phyloP scores from a whole-genome alignment of 1,139 yeast genomes.

The Saccharomyces hybrid region DNA sequence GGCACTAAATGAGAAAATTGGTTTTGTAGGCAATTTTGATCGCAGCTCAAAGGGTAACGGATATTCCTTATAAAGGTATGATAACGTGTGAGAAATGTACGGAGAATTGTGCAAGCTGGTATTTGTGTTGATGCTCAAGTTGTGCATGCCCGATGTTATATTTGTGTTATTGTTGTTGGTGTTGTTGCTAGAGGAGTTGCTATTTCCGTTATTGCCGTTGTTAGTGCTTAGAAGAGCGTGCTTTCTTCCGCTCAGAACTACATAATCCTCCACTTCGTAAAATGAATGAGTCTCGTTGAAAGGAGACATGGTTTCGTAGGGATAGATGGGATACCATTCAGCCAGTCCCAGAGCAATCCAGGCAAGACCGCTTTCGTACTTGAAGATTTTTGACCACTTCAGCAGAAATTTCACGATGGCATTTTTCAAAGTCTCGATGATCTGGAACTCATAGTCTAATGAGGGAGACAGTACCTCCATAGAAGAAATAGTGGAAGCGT shows the following conservation, averaged over 20 bases:
- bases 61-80: conserved; percentile 25
- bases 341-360: conserved; percentile 88
- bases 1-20: conserved; percentile 43
- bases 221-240: conserved; percentile 11
- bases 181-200: background rate
- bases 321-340: conserved; percentile 58
- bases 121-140: background rate
- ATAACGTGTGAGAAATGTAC: conserved; percentile 6
- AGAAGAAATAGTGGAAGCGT: conserved; percentile 12
- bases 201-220: conserved; percentile 1
- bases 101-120: background rate
- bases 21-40: conserved; percentile 14
- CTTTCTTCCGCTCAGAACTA: conserved; percentile 25
- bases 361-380: conserved; percentile 73
- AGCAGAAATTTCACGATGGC: conserved; percentile 57
- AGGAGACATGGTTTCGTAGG: conserved; percentile 27
- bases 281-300: conserved; percentile 3
- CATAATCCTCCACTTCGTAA: conserved; percentile 16
- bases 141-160: background rate
- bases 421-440: conserved; percentile 51
- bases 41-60: conserved; percentile 23
- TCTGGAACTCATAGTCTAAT: conserved; percentile 38
- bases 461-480: conserved; percentile 10
- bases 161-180: background rate
- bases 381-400: conserved; percentile 74